Evolutionary conservation across 176 grass and related monocot species (phyloP).

Genomic region (Leersia perrieri): DNA sequence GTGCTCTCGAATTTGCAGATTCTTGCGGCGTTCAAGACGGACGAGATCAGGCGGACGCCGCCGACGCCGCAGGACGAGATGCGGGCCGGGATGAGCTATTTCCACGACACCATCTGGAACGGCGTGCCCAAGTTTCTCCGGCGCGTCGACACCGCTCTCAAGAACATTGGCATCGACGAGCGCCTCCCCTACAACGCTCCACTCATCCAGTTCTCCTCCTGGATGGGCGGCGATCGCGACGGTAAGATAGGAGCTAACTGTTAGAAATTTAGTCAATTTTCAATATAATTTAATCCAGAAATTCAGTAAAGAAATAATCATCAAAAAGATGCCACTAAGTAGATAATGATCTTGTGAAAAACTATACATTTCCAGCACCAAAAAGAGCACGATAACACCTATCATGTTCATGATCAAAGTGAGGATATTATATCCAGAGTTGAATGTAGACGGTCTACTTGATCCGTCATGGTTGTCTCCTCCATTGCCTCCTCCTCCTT

Average conservation of each 20-base stretch:
- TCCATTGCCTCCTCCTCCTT: no score
- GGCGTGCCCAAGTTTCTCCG: constrained; percentile 84
- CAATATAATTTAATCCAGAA: no score
- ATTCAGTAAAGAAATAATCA: no score
- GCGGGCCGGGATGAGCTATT: constrained; percentile 89
- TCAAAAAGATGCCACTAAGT: no score
- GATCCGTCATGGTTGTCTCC: no score
- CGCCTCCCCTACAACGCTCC: constrained; percentile 70
- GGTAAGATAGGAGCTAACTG: constrained; percentile 37
- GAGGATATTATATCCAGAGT: no score
- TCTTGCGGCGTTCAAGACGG: constrained; percentile 78
- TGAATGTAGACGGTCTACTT: no score
- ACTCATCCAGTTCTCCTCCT: constrained; percentile 87
- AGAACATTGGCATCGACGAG: constrained; percentile 80
- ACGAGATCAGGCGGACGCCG: constrained; percentile 68
- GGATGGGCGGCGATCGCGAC: constrained; percentile 91
- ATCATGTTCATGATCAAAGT: no score
- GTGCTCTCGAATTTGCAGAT: constrained; percentile 39
- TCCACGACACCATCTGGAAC: constrained; percentile 86
- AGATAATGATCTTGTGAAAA: no score
- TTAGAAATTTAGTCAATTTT: no score
- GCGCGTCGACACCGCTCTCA: constrained; percentile 70
- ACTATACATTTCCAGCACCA: no score
- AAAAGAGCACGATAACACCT: no score
- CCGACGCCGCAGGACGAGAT: constrained; percentile 85